Evolutionary conservation across 1,139 yeast genomes (phyloP), one percentile per base, ranked within the genome.

Genomic region (Dujonia santamariae): DNA sequence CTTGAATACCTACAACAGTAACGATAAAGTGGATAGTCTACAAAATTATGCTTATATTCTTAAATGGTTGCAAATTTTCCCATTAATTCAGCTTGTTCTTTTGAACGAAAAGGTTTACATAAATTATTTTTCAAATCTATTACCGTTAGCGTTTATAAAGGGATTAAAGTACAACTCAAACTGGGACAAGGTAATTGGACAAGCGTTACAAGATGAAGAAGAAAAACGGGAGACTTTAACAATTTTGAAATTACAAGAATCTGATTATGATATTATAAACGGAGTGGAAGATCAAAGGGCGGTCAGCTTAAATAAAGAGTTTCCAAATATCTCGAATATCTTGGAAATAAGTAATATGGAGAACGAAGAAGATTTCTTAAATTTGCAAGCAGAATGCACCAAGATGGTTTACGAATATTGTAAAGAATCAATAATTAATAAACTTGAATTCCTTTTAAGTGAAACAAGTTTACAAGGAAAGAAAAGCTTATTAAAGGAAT

Each of bases 31-130:
- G 7, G 26, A 31, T 15, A n/a, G n/a, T n/a, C n/a, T n/a, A n/a
- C n/a, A n/a, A n/a, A n/a, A n/a, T n/a, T 41, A 34, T 15, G 30
- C 35, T 9, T 16, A 34, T 7, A 38, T 46, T 11, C 38, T 49
- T 36, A 59, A 57, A 43, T 59, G 63, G 63, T 34, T 59, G 19
- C 46, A 48, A 23, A 46, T 59, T 2, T 35, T 52, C 19, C 61
- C 62, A 0, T 51, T 47, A n/a, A 34, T 56, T 9, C 61, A 56
- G 37, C 31, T 56, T 7, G 42, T 54, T 2, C 21, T 37, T 8
- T 30, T 41, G 7, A 32, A 31, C 3, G 38, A 44, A 3, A 44
- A 44, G 11, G 41, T 54, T 2, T 53, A 47, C 15, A 33, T 55
- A 15, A 53, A 54, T 28, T 44, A 48, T 5, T 39, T 39, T 17